phyloP scores from a whole-genome alignment of 768 basidiomycete species.

The Tulasnella calospora region DNA sequence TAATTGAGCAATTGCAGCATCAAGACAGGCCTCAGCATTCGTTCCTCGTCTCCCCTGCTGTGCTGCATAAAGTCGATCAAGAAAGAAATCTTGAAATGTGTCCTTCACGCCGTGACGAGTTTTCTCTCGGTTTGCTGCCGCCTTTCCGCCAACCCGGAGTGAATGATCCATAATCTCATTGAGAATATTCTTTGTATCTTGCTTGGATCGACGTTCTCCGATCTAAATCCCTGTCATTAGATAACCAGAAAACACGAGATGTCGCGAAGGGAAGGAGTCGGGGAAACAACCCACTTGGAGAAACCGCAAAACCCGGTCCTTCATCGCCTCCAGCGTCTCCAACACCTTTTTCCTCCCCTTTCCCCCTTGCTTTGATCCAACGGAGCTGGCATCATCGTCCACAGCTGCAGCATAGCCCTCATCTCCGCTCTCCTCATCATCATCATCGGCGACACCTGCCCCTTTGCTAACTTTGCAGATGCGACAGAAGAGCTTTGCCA shows the following conservation, averaged over 20 bases:
- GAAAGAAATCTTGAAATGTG: background rate
- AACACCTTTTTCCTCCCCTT: background rate
- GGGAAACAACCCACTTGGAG: background rate
- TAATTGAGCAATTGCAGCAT: background rate
- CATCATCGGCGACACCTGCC: background rate
- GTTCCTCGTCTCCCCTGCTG: background rate
- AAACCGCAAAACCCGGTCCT: background rate
- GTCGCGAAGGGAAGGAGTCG: background rate
- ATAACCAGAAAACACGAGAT: background rate
- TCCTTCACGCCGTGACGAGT: slow-evolving; percentile 3
- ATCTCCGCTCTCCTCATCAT: background rate
- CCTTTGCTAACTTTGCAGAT: background rate
- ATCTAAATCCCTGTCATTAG: background rate
- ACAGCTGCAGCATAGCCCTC: background rate
- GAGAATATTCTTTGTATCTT: background rate
- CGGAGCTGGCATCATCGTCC: slow-evolving; percentile 13
- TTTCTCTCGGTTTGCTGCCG: background rate
- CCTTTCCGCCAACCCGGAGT: background rate
- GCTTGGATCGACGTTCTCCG: background rate
- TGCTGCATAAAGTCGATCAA: background rate
- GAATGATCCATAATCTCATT: background rate
- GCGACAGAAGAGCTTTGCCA: background rate
- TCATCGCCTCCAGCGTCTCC: background rate
- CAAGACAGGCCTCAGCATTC: too few species aligned
- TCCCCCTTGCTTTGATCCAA: background rate